Evolutionary conservation across 352 stramenopile species (phyloP), one percentile per base, ranked within the genome.

Genomic region (Phytopythium mirpurense): DNA sequence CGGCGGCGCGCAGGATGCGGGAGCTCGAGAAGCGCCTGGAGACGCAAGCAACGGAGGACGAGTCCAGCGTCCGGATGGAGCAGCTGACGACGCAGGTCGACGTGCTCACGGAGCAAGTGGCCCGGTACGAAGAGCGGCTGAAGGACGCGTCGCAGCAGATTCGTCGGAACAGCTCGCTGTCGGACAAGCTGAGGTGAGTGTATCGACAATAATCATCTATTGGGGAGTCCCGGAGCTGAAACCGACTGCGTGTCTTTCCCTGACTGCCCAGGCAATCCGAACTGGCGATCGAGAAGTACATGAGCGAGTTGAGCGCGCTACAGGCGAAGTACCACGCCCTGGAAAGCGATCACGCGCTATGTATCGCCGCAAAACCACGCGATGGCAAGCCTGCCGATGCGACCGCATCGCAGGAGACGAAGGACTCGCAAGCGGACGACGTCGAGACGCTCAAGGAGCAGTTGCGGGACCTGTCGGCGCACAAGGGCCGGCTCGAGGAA

Each of bases 51-150:
- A 52, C 56, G 19, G 62, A 84, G 45, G 68, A 89, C 21, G 69
- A 72, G 2, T 63, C 64, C 9, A 63, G 84, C 16, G 40, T 93
- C 18, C 79, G 86, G 42, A 72, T 90, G 9, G 78, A 90, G 21
- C 81, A 92, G 59, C 42, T 92, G 42, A 75, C 63, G 26, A 69
- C 63, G 0, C 83, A 91, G 54, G 73, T 93, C 14, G 77, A 91
- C 51, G 56, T 90, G 15, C 58, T 93, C 12, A 93, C 90, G 54
- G 79, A 79, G 43, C 81, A 93, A 45, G 80, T 91, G 23, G 78
- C 72, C 24, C 91, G 88, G 61, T 91, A 93, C 54, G 83, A 93
- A 47, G 64, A 61, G n/a, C 74, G 77, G 34, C 59, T 93, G 2
- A 80, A 77, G 52, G 75, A 86, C 23, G 68, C 78, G 1, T 75